Evolutionary conservation across 345 rosid genomes (phyloP).

Genomic region (Eucalyptus decipiens): DNA sequence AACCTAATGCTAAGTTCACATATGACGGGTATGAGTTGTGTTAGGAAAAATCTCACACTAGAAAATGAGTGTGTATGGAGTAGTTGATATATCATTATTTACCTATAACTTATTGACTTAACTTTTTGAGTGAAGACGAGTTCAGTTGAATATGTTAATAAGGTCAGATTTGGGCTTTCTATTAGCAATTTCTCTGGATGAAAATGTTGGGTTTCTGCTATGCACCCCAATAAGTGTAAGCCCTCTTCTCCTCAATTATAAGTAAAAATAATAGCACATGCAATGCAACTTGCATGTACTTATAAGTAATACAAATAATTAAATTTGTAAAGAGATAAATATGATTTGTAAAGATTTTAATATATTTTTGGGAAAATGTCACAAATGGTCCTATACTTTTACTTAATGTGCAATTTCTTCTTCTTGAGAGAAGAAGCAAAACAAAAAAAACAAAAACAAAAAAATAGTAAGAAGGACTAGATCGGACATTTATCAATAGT

Average conservation of each 20-base stretch:
- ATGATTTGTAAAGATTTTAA: background rate
- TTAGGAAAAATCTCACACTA: background rate
- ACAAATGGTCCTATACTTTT: no score
- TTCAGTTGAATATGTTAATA: no score
- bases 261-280: background rate
- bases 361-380: no score
- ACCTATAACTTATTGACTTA: background rate
- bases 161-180: no score
- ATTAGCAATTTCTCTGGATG: no score
- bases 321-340: background rate
- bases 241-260: background rate
- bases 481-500: no score
- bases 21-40: background rate
- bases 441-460: no score
- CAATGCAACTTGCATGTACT: background rate
- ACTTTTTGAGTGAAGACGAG: no score
- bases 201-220: background rate
- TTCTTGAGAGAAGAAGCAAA: no score
- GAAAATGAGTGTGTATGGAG: background rate
- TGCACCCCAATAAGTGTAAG: fast-evolving
- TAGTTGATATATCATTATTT: background rate
- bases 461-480: no score
- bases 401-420: no score
- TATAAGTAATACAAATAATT: no score
- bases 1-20: background rate